Base-by-base conservation (phyloP, 202 grass and related monocot species). In the Schoenoplectus triqueter region DNA sequence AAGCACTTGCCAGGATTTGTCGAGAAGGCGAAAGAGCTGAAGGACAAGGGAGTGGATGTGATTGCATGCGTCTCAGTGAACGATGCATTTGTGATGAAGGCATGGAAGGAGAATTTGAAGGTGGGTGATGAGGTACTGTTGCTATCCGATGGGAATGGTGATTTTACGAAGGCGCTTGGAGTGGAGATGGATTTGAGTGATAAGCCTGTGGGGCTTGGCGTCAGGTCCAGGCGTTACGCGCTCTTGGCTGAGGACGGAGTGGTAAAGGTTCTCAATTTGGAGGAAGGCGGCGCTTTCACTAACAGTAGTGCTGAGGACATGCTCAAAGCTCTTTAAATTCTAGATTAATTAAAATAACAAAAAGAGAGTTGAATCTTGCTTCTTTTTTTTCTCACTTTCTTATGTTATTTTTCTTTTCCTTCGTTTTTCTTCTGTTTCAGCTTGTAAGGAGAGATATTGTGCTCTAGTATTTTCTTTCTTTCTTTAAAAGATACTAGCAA, bases 1-100 rank as follows among this genome's bases (percentile, higher is more conserved):
- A 90, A 90, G 66, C 88, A 90, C 59, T 19, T 90, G 54, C 88
- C 85, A 0, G 88, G 88, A 3, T 90, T 90, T 65, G 85, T 85
- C 45, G 88, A 87, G 64, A 90, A 90, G 74, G 74, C 88, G 2
- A 64, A 64, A 17, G 88, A 90, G 75, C 47, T 90, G 48, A 84
- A 80, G 59, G 81, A 63, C 9, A 87, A 85, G 49, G 88, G 88
- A 21, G 88, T 90, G 31, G 88, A 90, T 39, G 84, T 80, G 75
- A 85, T 90, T 59, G 88, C 81, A 42, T 90, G 88, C 46, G 76
- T 90, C 8, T 87, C 88, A 2, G 88, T 90, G 42, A 90, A 90
- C 81, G 88, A 90, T 65, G 88, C 88, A 3, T 90, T 90, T 46
- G 88, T 90, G 81, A 87, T 90, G 85, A 86, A 72, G 74, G 88